These are phyloP conservation scores for Lipomyces yamanashiensis DNA, from an alignment of 805 yeast genomes.

Conservation along the genomic window DNA sequence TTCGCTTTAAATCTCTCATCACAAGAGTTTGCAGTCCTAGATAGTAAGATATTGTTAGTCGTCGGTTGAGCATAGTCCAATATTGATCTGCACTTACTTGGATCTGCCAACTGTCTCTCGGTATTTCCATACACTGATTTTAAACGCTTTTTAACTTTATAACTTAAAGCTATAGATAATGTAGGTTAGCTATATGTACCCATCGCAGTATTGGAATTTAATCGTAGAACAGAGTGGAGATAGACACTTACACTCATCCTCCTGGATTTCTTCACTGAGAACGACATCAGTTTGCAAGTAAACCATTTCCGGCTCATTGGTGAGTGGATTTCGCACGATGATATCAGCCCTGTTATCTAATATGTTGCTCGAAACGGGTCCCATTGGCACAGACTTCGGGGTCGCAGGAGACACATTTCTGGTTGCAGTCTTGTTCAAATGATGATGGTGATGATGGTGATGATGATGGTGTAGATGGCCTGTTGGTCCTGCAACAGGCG, in stretches of 20 bases:
- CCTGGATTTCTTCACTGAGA: constrained; percentile 25
- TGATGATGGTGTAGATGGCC: constrained; percentile 5
- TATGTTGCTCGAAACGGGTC: constrained; percentile 2
- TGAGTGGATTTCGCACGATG: constrained; percentile 24
- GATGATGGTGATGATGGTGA: constrained; percentile 6
- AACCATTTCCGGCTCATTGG: constrained; percentile 32
- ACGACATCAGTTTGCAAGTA: constrained; percentile 23
- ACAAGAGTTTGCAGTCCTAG: constrained; percentile 28
- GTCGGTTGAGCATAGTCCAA: not conserved
- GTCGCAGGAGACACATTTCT: not conserved
- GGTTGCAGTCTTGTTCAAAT: not conserved
- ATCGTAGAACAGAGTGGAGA: not conserved
- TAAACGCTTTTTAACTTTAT: constrained; percentile 17
- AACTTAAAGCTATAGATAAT: constrained; percentile 19
- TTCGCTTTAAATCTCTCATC: constrained; percentile 24
- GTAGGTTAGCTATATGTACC: not conserved
- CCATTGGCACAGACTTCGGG: constrained; percentile 5
- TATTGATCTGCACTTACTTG: constrained; percentile 3
- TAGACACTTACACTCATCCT: constrained; percentile 24
- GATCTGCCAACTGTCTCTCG: constrained; percentile 9
- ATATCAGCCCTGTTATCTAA: constrained; percentile 24
- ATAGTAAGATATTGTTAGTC: constrained; percentile 4
- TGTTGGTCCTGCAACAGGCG: not conserved
- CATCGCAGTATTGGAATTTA: not conserved
- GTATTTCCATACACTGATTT: constrained; percentile 17